Conservation (phyloP, 208 protist species). For the Crithidia fasciculata region DNA sequence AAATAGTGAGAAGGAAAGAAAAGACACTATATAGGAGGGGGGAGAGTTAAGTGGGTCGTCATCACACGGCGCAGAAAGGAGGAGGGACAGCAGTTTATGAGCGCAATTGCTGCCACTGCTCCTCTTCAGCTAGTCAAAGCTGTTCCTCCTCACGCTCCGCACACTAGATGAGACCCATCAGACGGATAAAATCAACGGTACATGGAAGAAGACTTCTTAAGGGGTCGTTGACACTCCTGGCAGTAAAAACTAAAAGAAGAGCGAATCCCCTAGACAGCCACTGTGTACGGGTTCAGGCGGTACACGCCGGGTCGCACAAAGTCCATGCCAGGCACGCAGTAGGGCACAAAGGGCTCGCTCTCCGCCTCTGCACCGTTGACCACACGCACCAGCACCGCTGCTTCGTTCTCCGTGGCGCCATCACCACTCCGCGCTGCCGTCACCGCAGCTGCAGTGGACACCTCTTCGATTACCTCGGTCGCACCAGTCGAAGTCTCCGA, state of each 20-base stretch:
- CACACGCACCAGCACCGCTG: neutral
- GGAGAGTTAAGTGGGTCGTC: neutral
- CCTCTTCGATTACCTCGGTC: neutral
- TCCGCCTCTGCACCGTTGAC: neutral
- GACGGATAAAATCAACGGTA: too few relatives aligned
- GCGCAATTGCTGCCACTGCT: too few relatives aligned
- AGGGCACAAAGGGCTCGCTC: neutral
- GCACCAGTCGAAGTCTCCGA: neutral
- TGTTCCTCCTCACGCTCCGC: too few relatives aligned
- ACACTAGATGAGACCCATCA: too few relatives aligned
- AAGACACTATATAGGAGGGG: neutral
- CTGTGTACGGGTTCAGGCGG: conserved; percentile 46
- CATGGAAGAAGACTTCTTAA: too few relatives aligned
- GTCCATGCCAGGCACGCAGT: conserved; percentile 19
- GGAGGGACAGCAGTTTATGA: too few relatives aligned
- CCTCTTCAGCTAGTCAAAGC: too few relatives aligned
- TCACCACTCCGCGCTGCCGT: neutral
- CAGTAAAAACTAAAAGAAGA: neutral
- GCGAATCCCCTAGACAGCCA: neutral
- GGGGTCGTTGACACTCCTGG: too few relatives aligned
- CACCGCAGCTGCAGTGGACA: neutral
- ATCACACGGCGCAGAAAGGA: too few relatives aligned
- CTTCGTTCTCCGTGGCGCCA: neutral
- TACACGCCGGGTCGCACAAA: conserved; percentile 30
- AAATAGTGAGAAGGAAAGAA: neutral